A percentile compares a stretch with the other conserved stretches of the same genome.
Evolutionary conservation across 805 yeast species (phyloP).

Genomic region (Candida ipomoeae): DNA sequence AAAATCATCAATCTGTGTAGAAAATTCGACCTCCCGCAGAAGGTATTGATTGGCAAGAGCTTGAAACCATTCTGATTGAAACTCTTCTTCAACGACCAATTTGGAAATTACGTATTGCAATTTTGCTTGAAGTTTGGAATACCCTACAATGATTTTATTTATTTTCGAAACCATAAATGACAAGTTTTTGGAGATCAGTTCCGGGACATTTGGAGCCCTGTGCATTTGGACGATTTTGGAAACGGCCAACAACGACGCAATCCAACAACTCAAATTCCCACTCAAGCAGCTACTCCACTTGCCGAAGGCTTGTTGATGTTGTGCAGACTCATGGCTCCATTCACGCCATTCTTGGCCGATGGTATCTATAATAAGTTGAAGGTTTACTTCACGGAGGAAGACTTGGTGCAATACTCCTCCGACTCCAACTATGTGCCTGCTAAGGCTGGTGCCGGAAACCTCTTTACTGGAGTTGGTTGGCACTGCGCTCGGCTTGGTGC

Average conservation of each 20-base stretch:
- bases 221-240: slow-evolving; percentile 93
- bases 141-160: slow-evolving; percentile 86
- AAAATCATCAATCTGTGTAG: slow-evolving; percentile 70
- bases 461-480: slow-evolving; percentile 10
- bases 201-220: slow-evolving; percentile 90
- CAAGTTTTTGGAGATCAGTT: slow-evolving; percentile 74
- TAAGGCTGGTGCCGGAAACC: slow-evolving; percentile 7
- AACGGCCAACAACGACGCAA: slow-evolving; percentile 50
- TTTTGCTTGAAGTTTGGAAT: slow-evolving; percentile 87
- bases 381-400: slow-evolving; percentile 55
- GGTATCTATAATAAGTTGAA: slow-evolving; percentile 76
- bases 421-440: slow-evolving; percentile 6
- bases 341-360: slow-evolving; percentile 94
- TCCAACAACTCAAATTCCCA: slow-evolving; percentile 18
- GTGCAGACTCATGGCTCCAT: slow-evolving; percentile 97
- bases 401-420: slow-evolving; percentile 35
- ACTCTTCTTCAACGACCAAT: slow-evolving; percentile 88
- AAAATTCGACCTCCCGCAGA: slow-evolving; percentile 44
- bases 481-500: slow-evolving; percentile 9
- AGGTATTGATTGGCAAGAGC: slow-evolving; percentile 60
- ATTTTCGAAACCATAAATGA: slow-evolving; percentile 79
- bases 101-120: slow-evolving; percentile 94
- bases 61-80: slow-evolving; percentile 80
- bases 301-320: slow-evolving; percentile 86
- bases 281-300: no score